Evolutionary conservation across 1,284 basidiomycete genomes (phyloP).

Genomic region (Cystobasidium slooffiae): DNA sequence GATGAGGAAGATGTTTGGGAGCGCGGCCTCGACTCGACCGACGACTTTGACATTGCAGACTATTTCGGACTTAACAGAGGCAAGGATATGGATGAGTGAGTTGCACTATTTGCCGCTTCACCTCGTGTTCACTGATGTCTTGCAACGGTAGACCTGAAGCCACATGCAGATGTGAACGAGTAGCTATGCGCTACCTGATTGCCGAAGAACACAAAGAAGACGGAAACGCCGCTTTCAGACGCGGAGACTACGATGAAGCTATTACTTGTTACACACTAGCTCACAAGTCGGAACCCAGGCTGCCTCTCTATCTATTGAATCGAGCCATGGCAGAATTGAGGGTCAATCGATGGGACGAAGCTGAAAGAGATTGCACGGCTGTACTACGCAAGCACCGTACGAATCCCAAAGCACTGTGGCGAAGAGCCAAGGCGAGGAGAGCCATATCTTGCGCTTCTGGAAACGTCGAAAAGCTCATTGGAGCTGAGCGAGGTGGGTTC

Average conservation of each 20-base stretch:
- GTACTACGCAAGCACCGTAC: conserved; percentile 39
- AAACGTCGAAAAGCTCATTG: conserved; percentile 44
- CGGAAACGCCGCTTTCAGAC: conserved; percentile 55
- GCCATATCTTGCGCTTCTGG: conserved; percentile 28
- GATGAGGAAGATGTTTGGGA: conserved; percentile 45
- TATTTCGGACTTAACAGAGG: conserved; percentile 36
- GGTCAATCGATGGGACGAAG: conserved; percentile 41
- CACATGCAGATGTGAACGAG: conserved; percentile 32
- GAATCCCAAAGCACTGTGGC: conserved; percentile 44
- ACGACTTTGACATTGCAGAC: conserved; percentile 40
- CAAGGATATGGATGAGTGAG: conserved; percentile 32
- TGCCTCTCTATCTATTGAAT: conserved; percentile 43
- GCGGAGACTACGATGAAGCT: conserved; percentile 54
- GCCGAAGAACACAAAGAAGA: conserved; percentile 54
- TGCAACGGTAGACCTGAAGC: background rate
- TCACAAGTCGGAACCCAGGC: conserved; percentile 41
- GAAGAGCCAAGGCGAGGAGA: conserved; percentile 39
- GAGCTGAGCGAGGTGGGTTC: conserved; percentile 40
- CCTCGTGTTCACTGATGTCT: background rate
- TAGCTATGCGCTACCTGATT: conserved; percentile 35
- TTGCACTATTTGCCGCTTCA: background rate
- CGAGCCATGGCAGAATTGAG: conserved; percentile 42
- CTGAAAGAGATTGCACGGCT: conserved; percentile 40
- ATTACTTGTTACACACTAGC: conserved; percentile 51
- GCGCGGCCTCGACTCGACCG: conserved; percentile 34